Percentiles rank a stretch among this genome's conserved stretches.
Conservation (phyloP, 1,284 basidiomycete species). For the Limonomyces culmigenus region DNA sequence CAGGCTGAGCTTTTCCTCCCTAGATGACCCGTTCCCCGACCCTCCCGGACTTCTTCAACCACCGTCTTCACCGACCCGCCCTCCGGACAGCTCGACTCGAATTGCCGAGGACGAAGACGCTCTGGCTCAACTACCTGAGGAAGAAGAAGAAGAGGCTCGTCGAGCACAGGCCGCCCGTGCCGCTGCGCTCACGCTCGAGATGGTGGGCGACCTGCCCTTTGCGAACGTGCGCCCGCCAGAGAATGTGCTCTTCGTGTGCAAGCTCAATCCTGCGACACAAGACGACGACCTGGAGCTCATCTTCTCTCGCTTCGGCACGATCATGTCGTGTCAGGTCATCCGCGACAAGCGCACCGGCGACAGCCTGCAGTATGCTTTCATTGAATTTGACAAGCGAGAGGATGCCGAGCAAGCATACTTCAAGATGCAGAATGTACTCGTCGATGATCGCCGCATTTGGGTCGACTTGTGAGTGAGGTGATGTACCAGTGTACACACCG, state of each 20-base stretch:
- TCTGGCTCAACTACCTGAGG: slow-evolving; percentile 58
- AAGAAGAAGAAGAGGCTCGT: slow-evolving; percentile 65
- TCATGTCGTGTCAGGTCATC: slow-evolving; percentile 96
- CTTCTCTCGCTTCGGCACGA: slow-evolving; percentile 88
- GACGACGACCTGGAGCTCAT: slow-evolving; percentile 97
- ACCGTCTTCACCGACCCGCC: slow-evolving; percentile 59
- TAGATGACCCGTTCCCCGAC: slow-evolving; percentile 88
- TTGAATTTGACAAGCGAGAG: slow-evolving; percentile 90
- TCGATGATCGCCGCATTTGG: slow-evolving; percentile 98
- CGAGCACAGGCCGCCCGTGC: slow-evolving; percentile 79
- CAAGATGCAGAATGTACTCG: slow-evolving; percentile 98
- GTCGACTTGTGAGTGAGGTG: slow-evolving; percentile 83
- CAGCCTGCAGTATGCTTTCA: slow-evolving; percentile 94
- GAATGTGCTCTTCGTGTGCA: slow-evolving; percentile 98
- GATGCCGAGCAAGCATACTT: slow-evolving; percentile 97
- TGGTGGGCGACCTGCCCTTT: slow-evolving; percentile 98
- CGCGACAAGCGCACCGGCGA: slow-evolving; percentile 93
- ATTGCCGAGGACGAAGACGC: slow-evolving; percentile 89
- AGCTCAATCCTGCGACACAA: slow-evolving; percentile 88
- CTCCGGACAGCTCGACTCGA: slow-evolving; percentile 72
- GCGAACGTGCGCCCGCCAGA: slow-evolving; percentile 96
- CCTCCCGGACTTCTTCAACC: slow-evolving; percentile 61
- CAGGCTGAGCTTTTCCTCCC: slow-evolving; percentile 3
- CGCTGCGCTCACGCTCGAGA: slow-evolving; percentile 92
- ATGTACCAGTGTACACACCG: too few species aligned